Evolutionary conservation across 2,329 filamentous ascomycete genomes (phyloP), one percentile per base, ranked within the genome.

Genomic region (Exophiala dermatitidis): DNA sequence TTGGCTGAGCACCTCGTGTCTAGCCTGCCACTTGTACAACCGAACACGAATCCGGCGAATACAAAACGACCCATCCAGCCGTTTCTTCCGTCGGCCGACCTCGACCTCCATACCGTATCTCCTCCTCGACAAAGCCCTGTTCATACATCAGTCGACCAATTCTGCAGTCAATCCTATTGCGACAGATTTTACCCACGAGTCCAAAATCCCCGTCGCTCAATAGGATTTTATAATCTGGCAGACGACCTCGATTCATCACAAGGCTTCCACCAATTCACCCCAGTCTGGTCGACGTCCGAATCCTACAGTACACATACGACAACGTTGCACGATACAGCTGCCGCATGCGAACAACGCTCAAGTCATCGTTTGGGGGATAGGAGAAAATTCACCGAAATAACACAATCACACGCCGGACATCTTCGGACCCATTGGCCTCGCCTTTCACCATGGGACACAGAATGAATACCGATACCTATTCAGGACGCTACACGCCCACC

Each of bases 401-500:
- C 5, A n/a, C 5, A 38, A 8, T 38, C 10, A 5, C 19, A 19
- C 19, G 19, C 1, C 19, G 19, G 19, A 19, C 19, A 19, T 19
- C 19, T 19, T 19, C 19, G 19, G 19, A 19, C 19, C 19, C 19
- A 19, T 19, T 19, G 19, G 19, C 19, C 19, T 19, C 19, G 19
- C 2, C 2, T 19, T 19, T 2, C 19, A 19, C 19, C 19, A 54
- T 59, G 50, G 48, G 34, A 9, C 43, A 51, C 48, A 56, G 30
- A 36, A 56, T 56, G 53, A 48, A 53, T 30, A n/a, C 48, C 12
- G 58, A 60, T 26, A 31, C 37, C 38, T 60, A 58, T 32, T 46
- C 57, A 10, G 52, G 46, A 36, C 60, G 59, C 38, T 64, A 64
- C 50, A 62, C 58, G 29, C 62, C 62, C 4, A 60, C 61, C 44